phyloP scores from a whole-genome alignment of 345 rosid species.

The Crucihimalaya himalaica region DNA sequence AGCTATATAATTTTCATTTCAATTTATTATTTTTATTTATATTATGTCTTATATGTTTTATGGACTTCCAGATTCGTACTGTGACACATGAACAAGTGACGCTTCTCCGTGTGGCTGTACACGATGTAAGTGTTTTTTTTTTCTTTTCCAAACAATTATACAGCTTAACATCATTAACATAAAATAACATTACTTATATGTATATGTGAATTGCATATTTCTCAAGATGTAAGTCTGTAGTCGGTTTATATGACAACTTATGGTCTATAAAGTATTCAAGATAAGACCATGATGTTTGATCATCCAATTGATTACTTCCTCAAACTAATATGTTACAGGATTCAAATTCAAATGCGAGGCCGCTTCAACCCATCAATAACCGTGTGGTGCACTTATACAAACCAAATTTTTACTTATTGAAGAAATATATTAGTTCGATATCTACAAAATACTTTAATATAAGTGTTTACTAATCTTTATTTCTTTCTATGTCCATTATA shows the following conservation, averaged over 20 bases:
- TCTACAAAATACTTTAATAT: not conserved
- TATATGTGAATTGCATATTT: not conserved
- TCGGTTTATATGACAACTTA: not conserved
- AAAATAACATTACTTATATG: not conserved
- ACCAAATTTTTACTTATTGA: conserved; percentile 29
- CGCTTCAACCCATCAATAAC: conserved; percentile 46
- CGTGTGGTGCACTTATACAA: conserved; percentile 48
- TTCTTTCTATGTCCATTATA: not conserved
- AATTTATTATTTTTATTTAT: not conserved
- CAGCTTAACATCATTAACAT: conserved; percentile 6
- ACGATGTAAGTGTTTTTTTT: conserved; percentile 54
- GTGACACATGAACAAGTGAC: conserved; percentile 55
- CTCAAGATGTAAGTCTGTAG: not conserved
- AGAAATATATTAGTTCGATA: too few relatives aligned
- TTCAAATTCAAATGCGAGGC: conserved; percentile 64
- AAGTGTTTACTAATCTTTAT: not conserved
- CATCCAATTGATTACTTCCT: not conserved
- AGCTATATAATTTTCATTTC: not conserved
- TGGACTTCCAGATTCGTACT: conserved; percentile 53
- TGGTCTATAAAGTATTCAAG: not conserved
- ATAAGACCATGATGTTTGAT: not conserved
- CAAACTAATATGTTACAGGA: conserved; percentile 45
- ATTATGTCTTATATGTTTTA: not conserved
- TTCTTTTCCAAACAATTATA: not conserved
- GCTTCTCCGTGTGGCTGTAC: conserved; percentile 77